These are phyloP conservation scores for Kurtzmaniella cleridarum DNA, from an alignment of 805 yeast species.

Conservation along the genomic window DNA sequence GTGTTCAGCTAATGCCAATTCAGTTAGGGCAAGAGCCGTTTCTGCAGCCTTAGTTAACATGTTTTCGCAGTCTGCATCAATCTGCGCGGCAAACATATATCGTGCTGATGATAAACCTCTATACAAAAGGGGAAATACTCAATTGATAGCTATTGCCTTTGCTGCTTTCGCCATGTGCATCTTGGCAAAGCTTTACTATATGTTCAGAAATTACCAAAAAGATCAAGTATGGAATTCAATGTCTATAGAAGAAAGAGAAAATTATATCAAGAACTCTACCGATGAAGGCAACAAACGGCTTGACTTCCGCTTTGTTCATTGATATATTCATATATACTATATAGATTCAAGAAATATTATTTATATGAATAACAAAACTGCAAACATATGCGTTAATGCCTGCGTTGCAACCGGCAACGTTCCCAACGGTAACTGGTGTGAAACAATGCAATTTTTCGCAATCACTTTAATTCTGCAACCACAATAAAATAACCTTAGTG, in stretches of 20 bases:
- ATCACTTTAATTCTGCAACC: no score
- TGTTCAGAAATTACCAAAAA: conserved; percentile 37
- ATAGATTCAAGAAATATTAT: no score
- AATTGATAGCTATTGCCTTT: conserved; percentile 30
- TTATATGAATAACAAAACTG: no score
- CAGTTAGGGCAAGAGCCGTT: conserved; percentile 60
- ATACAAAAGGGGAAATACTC: conserved; percentile 53
- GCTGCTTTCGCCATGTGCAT: conserved; percentile 25
- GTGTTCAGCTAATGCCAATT: conserved; percentile 58
- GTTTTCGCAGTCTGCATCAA: conserved; percentile 54
- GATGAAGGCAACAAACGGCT: conserved; percentile 57
- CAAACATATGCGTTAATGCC: no score
- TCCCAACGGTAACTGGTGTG: no score
- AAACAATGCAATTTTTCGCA: no score
- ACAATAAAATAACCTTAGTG: no score
- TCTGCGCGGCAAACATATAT: conserved; percentile 53
- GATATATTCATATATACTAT: background rate
- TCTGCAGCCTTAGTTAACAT: conserved; percentile 63
- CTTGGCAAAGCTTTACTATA: conserved; percentile 32
- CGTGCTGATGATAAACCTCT: conserved; percentile 52
- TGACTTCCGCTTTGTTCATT: conserved; percentile 39
- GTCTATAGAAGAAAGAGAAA: conserved; percentile 44
- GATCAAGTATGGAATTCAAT: conserved; percentile 47
- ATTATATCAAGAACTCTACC: conserved; percentile 39
- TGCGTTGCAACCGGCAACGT: no score